These are phyloP conservation scores for Zygosaccharomyces lentus DNA, from an alignment of 805 yeast species.

Conservation along the genomic window DNA sequence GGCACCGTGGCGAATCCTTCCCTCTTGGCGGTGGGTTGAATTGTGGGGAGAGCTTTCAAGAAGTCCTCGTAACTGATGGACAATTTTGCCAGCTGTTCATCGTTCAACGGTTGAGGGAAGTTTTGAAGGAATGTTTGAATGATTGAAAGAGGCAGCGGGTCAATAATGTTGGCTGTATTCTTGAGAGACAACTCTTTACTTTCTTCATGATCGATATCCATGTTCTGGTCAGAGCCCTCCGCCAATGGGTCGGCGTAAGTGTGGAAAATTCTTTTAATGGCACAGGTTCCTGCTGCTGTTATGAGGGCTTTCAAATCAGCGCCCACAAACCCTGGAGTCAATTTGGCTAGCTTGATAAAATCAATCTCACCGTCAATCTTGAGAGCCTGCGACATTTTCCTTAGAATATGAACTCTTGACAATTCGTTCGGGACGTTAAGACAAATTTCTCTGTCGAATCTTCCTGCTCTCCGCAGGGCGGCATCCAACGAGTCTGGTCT, in stretches of 20 bases:
- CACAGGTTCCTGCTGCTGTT: slow-evolving; percentile 91
- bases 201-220: slow-evolving; percentile 16
- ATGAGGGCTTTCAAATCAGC: slow-evolving; percentile 93
- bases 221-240: slow-evolving; percentile 5
- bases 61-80: slow-evolving; percentile 79
- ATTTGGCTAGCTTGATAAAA: slow-evolving; percentile 68
- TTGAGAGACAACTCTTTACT: slow-evolving; percentile 21
- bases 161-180: slow-evolving; percentile 35
- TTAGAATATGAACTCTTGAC: slow-evolving; percentile 69
- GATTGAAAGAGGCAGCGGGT: slow-evolving; percentile 47
- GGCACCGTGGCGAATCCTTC: slow-evolving; percentile 99
- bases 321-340: slow-evolving; percentile 97
- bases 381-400: slow-evolving; percentile 64
- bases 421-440: slow-evolving; percentile 90
- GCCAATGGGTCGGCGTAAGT: slow-evolving; percentile 33
- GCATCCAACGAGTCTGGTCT: slow-evolving; percentile 94
- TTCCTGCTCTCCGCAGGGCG: slow-evolving; percentile 92
- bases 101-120: slow-evolving; percentile 77
- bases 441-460: slow-evolving; percentile 93
- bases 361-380: slow-evolving; percentile 69
- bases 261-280: slow-evolving; percentile 85
- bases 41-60: slow-evolving; percentile 76
- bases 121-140: slow-evolving; percentile 66
- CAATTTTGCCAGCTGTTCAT: slow-evolving; percentile 69
- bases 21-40: slow-evolving; percentile 96